Conservation (phyloP, 2,329 filamentous ascomycete species). For the Epichloe gansuensis region DNA sequence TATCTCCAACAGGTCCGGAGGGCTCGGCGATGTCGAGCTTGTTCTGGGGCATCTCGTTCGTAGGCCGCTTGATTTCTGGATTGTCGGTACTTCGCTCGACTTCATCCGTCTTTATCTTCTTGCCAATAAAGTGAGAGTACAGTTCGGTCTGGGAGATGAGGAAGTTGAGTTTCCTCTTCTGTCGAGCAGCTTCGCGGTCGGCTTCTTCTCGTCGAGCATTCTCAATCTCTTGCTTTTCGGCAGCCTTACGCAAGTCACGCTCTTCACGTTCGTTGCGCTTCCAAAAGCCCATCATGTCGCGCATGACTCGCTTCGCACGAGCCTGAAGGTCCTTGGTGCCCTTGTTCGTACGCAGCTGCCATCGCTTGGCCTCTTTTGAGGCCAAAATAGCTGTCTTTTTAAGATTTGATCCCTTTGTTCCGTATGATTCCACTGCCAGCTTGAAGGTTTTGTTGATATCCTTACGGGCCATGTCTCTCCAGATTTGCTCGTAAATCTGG, state of each 20-base stretch:
- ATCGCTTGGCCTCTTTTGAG: slow-evolving; percentile 91
- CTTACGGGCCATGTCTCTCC: slow-evolving; percentile 86
- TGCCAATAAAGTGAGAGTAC: slow-evolving; percentile 98
- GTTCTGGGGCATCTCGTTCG: slow-evolving; percentile 25
- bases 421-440: slow-evolving; percentile 72
- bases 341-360: slow-evolving; percentile 97
- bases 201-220: slow-evolving; percentile 94
- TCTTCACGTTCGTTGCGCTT: slow-evolving; percentile 97
- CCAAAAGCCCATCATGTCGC: slow-evolving; percentile 99
- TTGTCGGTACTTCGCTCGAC: slow-evolving; percentile 84
- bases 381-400: slow-evolving; percentile 96
- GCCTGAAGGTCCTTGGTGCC: slow-evolving; percentile 96
- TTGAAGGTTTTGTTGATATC: slow-evolving; percentile 88
- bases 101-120: slow-evolving; percentile 97
- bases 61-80: slow-evolving; percentile 50
- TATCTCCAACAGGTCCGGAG: slow-evolving; percentile 42
- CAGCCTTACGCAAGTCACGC: slow-evolving; percentile 82
- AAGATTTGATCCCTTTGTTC: slow-evolving; percentile 83
- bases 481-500: slow-evolving; percentile 95
- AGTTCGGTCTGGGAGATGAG: slow-evolving; percentile 97
- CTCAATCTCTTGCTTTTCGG: slow-evolving; percentile 90
- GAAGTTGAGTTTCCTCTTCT: slow-evolving; percentile 98
- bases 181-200: slow-evolving; percentile 89
- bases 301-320: slow-evolving; percentile 93
- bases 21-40: slow-evolving; percentile 39